Evolutionary conservation across 2,329 filamentous ascomycete species (phyloP), one percentile per base, ranked within the genome.

Genomic region (Paecilomyces formosus): DNA sequence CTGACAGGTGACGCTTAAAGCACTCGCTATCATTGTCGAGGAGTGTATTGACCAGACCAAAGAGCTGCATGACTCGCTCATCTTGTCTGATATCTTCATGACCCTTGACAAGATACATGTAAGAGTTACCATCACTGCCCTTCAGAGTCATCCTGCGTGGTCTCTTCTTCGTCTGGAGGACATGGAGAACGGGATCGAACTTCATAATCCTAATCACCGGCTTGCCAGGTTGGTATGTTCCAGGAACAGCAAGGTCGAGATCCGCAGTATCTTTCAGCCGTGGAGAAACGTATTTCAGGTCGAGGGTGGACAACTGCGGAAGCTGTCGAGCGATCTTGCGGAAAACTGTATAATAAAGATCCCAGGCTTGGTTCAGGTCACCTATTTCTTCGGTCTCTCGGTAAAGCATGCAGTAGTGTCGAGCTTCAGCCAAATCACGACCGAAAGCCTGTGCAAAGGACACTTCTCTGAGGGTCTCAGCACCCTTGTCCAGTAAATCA

Each of bases 61-160:
- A 99, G 35, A 99, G 84, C 76, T 99, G 94, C 95, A 99, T 99
- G 65, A 99, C 94, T 76, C 95, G 88, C 76, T 99, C 94, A 70
- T 99, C 94, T 75, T 99, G 94, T 60, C 94, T 88, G 64, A 99
- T 97, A 79, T 99, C 94, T 77, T 99, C 94, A 69, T 99, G 95
- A n/a, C 94, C 94, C 80, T 99, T 99, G 67, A 99, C 85, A 59
- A 90, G 77, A 78, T 96, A 97, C 55, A 90, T 88, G 72, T 97
- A 97, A 2, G 86, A 84, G 61, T 84, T 85, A 59, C 94, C 94
- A 71, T 99, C 93, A 68, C 90, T 96, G 61, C 93, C 95, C 69
- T 87, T 87, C 68, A 94, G 85, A 60, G 88, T 91, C 66, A 97
- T 84, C 74, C 96, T 96, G 64, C 94, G 84, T 8, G 94, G 94